Percentiles rank a stretch among this genome's conserved stretches.
These are phyloP conservation scores for Pseudogymnoascus sp. DNA, from an alignment of 2,329 filamentous ascomycete species.

Conservation along the genomic window DNA sequence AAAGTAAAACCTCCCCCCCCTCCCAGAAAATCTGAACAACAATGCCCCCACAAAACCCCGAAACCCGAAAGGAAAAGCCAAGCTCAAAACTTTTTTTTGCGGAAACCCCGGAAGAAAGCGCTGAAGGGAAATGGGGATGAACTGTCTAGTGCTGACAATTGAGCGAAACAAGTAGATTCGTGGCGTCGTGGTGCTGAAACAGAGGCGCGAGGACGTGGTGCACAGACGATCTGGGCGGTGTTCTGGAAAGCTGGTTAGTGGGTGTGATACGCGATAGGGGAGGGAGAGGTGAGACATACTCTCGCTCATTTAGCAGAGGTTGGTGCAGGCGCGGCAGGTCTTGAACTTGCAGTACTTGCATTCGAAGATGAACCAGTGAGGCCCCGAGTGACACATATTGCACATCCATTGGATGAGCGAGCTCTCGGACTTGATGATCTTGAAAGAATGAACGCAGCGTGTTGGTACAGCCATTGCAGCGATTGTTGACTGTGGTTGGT, in stretches of 20 bases:
- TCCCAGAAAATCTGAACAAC: not conserved
- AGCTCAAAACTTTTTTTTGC: not conserved
- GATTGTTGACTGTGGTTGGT: not conserved
- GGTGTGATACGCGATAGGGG: not conserved
- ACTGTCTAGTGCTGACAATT: not conserved
- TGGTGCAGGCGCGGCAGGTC: slow-evolving; percentile 48
- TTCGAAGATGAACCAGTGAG: slow-evolving; percentile 61
- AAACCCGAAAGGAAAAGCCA: not conserved
- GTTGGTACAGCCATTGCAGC: slow-evolving; percentile 43
- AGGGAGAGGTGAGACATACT: not conserved
- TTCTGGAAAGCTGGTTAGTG: not conserved
- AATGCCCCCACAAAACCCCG: not conserved
- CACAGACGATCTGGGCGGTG: not conserved
- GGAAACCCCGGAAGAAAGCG: not conserved
- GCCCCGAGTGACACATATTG: slow-evolving; percentile 54
- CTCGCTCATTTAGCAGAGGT: slow-evolving; percentile 2
- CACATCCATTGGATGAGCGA: slow-evolving; percentile 59
- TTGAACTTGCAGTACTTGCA: slow-evolving; percentile 62
- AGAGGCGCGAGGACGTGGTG: not conserved
- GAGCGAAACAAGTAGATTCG: slow-evolving; percentile 2
- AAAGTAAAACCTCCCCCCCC: not conserved
- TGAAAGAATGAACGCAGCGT: slow-evolving; percentile 55
- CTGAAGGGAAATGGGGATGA: not conserved
- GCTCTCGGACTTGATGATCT: slow-evolving; percentile 59
- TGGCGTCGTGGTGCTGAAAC: slow-evolving; percentile 4